phyloP scores from a whole-genome alignment of 2,329 filamentous ascomycete species.

The Trichoderma sp. region DNA sequence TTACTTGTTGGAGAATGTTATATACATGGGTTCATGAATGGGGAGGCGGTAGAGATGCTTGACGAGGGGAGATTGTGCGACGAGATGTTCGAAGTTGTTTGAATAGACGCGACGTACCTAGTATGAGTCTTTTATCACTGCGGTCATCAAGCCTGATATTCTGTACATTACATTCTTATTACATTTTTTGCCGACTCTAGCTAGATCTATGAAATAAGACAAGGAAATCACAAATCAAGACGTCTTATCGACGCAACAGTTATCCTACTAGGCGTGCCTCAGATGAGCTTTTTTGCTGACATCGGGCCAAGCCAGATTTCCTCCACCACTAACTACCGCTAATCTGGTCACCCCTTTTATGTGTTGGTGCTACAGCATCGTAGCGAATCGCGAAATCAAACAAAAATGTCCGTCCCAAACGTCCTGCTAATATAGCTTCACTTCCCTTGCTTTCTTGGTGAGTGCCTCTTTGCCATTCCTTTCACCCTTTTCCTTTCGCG shows the following conservation, averaged over 20 bases:
- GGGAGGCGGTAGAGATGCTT: neutral
- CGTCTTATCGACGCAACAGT: neutral
- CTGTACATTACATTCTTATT: neutral
- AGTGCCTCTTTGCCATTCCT: no score
- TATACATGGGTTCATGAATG: neutral
- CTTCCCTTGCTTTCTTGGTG: neutral
- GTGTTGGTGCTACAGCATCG: neutral
- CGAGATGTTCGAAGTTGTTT: neutral
- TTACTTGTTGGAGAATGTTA: neutral
- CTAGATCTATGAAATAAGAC: neutral
- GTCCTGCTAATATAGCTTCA: neutral
- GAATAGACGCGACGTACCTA: neutral
- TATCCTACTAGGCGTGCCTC: neutral
- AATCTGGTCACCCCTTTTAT: neutral
- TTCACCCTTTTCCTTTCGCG: no score
- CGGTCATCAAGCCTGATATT: neutral
- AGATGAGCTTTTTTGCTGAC: neutral
- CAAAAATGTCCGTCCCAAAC: neutral
- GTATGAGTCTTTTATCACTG: neutral
- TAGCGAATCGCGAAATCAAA: neutral
- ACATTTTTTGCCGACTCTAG: neutral
- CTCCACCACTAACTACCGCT: no score
- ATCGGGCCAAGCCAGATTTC: neutral
- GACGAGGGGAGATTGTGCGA: neutral
- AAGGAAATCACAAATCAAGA: neutral